A percentile compares a stretch with the other conserved stretches of the same genome.
These are phyloP conservation scores for Fusarium sp. DNA, from an alignment of 2,329 filamentous ascomycete species.

Conservation along the genomic window DNA sequence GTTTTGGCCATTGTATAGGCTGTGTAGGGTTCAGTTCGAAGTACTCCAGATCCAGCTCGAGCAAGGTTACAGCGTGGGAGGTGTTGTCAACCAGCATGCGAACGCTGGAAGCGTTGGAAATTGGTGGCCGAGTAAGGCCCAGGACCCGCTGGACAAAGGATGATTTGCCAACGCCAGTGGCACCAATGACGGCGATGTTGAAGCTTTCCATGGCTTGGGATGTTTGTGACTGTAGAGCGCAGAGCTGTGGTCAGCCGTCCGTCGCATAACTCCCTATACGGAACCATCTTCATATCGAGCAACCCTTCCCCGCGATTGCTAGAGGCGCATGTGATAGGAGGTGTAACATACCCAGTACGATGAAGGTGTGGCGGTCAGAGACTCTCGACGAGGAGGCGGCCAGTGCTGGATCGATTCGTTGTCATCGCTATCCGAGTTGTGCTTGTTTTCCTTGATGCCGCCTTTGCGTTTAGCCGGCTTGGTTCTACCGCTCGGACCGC, in stretches of 20 bases:
- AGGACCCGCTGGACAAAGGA: slow-evolving; percentile 72
- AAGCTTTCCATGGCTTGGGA: slow-evolving; percentile 63
- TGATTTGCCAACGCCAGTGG: slow-evolving; percentile 73
- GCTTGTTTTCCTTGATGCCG: slow-evolving; percentile 30
- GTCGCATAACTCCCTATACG: slow-evolving; percentile 27
- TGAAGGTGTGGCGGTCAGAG: slow-evolving; percentile 54
- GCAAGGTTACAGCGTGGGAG: slow-evolving; percentile 66
- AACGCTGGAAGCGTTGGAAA: slow-evolving; percentile 63
- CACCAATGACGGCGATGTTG: slow-evolving; percentile 73
- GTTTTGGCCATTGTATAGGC: slow-evolving; percentile 72
- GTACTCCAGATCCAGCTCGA: slow-evolving; percentile 72
- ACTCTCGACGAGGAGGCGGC: slow-evolving; percentile 60
- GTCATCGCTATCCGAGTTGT: slow-evolving; percentile 41
- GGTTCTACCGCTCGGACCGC: slow-evolving; percentile 11
- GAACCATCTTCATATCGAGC: slow-evolving; percentile 2
- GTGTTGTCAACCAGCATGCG: slow-evolving; percentile 67
- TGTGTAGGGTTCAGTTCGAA: slow-evolving; percentile 67
- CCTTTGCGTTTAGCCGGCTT: slow-evolving; percentile 18
- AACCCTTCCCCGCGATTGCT: slow-evolving; percentile 40
- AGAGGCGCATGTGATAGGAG: slow-evolving; percentile 35
- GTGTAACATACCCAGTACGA: slow-evolving; percentile 51
- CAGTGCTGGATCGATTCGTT: slow-evolving; percentile 48
- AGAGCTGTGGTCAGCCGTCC: slow-evolving; percentile 41
- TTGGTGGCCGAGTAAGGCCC: slow-evolving; percentile 62
- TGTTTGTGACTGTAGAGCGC: slow-evolving; percentile 45